Percentiles rank a stretch among this genome's conserved stretches.
These are phyloP conservation scores for Daldinia sp. DNA, from an alignment of 2,329 filamentous ascomycete species.

Conservation along the genomic window DNA sequence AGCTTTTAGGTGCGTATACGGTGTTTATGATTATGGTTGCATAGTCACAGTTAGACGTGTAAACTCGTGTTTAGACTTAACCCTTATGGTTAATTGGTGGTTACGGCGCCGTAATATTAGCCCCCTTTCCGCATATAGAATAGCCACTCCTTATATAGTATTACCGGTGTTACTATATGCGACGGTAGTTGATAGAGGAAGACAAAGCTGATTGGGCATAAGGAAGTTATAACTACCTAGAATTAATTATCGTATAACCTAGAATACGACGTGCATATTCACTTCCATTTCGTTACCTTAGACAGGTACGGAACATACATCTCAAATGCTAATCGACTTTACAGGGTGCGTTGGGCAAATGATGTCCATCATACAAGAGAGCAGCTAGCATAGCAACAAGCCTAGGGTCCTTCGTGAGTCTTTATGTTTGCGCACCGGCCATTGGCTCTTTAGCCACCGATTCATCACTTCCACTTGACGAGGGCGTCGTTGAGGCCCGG, in stretches of 20 bases:
- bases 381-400: not conserved
- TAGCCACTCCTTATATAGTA: not conserved
- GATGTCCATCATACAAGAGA: not conserved
- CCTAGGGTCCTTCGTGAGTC: not conserved
- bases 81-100: not conserved
- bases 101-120: not conserved
- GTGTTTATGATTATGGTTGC: not conserved
- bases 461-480: conserved; percentile 27
- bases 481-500: conserved; percentile 30
- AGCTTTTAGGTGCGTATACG: not conserved
- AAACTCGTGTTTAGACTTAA: not conserved
- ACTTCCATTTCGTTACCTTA: not conserved
- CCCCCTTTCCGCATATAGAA: not conserved
- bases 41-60: not conserved
- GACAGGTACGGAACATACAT: not conserved
- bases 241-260: not conserved
- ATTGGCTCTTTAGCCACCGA: not conserved
- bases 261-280: not conserved
- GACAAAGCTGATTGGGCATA: not conserved
- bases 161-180: not conserved
- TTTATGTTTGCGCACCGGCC: not conserved
- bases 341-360: not conserved
- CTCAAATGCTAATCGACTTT: not conserved
- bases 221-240: not conserved
- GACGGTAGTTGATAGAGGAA: not conserved